Conservation (phyloP, 2,329 filamentous ascomycete genomes). For the Blumeria graminis region DNA sequence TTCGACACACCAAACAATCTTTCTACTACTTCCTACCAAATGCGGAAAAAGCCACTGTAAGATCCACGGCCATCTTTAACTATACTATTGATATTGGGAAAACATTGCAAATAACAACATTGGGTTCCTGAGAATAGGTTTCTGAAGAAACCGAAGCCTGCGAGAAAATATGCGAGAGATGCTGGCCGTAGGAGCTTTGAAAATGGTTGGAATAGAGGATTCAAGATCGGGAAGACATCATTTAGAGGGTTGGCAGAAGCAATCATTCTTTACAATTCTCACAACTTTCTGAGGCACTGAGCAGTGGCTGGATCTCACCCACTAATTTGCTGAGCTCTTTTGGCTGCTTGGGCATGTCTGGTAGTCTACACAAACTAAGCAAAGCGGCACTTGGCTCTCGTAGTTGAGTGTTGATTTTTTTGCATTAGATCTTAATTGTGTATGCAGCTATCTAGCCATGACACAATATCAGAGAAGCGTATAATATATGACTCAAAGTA, state of each 20-base stretch:
- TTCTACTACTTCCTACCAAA: not conserved
- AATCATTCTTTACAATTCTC: too few relatives aligned
- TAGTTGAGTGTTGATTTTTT: not conserved
- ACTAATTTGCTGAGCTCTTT: too few relatives aligned
- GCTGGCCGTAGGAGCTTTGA: not conserved
- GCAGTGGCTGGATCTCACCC: too few relatives aligned
- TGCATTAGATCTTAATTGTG: too few relatives aligned
- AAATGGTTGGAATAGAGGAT: not conserved
- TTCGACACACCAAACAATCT: not conserved
- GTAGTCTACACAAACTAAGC: not conserved
- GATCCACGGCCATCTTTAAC: not conserved
- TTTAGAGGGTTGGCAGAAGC: too few relatives aligned
- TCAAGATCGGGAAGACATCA: too few relatives aligned
- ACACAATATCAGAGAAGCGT: too few relatives aligned
- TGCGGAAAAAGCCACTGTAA: not conserved
- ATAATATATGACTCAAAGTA: too few relatives aligned
- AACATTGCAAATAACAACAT: too few relatives aligned
- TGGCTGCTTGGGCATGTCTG: not conserved
- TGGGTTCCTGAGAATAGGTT: too few relatives aligned
- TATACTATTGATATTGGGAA: not conserved
- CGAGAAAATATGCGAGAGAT: not conserved
- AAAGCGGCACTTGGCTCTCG: not conserved
- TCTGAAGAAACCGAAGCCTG: not conserved
- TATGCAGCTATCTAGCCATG: too few relatives aligned
- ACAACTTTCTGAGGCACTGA: too few relatives aligned